Evolutionary conservation across 73 alveolate species (phyloP).

Genomic region (Paraurostyla sp.): DNA sequence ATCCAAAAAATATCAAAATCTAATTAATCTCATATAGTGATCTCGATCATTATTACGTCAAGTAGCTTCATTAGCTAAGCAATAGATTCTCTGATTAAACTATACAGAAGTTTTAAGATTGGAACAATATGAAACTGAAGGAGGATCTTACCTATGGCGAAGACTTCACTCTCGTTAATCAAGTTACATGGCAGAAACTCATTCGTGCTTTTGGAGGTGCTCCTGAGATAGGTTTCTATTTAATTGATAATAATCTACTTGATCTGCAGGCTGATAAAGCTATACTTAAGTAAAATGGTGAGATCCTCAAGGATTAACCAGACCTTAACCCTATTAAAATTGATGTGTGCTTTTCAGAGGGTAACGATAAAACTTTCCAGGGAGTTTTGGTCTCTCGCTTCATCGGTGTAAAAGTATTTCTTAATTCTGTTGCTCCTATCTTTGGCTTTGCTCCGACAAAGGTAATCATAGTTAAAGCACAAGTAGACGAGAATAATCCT

Average conservation of each 20-base stretch:
- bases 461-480: background rate
- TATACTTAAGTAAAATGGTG: background rate
- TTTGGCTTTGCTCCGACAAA: constrained; percentile 31
- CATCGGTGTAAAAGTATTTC: constrained; percentile 14
- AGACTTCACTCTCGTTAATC: background rate
- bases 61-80: background rate
- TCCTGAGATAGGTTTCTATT: background rate
- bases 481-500: background rate
- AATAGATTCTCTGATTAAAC: background rate
- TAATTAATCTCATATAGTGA: background rate
- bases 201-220: constrained; percentile 30
- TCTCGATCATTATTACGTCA: background rate
- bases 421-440: background rate
- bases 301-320: background rate
- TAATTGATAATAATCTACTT: background rate
- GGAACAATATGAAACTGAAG: constrained; percentile 28
- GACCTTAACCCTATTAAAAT: constrained; percentile 2
- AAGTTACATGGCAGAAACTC: background rate
- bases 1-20: background rate
- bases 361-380: background rate
- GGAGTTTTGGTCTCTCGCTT: background rate
- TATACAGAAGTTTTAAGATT: background rate
- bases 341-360: background rate
- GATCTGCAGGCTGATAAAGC: background rate
- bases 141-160: background rate